phyloP scores from a whole-genome alignment of 1,139 yeast genomes.

The Blastobotrys capitulatus region DNA sequence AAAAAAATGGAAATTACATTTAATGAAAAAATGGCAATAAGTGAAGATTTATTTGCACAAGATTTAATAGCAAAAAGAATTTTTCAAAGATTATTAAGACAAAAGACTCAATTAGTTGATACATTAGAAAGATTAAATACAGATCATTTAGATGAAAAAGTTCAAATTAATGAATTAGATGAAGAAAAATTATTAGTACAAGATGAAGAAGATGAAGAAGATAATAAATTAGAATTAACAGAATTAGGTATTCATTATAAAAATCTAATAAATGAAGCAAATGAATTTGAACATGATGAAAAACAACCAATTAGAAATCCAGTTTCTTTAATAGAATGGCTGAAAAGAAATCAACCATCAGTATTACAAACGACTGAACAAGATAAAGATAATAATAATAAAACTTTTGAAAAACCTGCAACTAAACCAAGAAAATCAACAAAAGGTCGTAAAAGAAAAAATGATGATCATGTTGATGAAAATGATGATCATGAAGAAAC shows the following conservation, averaged over 20 bases:
- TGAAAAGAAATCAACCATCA: conserved; percentile 26
- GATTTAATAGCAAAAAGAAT: conserved; percentile 19
- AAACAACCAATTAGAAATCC: conserved; percentile 24
- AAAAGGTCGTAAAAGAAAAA: conserved; percentile 1
- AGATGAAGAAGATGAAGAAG: background rate
- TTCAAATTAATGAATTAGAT: conserved; percentile 10
- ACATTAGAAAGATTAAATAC: conserved; percentile 21
- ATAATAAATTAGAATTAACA: conserved; percentile 1
- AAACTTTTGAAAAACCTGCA: conserved; percentile 5
- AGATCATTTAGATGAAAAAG: conserved; percentile 11
- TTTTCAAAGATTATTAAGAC: conserved; percentile 24
- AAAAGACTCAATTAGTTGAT: conserved; percentile 24
- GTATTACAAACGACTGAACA: conserved; percentile 8
- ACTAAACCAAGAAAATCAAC: conserved; percentile 4
- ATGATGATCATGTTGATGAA: background rate
- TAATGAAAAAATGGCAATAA: conserved; percentile 20
- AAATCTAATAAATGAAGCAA: conserved; percentile 15
- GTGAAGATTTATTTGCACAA: conserved; percentile 23
- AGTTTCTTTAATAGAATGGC: conserved; percentile 26
- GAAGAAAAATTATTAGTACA: conserved; percentile 4
- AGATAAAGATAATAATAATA: no score
- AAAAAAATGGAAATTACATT: conserved; percentile 24
- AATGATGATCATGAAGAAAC: background rate
- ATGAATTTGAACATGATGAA: conserved; percentile 25
- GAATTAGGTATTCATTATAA: conserved; percentile 20